These are phyloP conservation scores for Starmerella vitae DNA, from an alignment of 805 yeast genomes.

Conservation along the genomic window DNA sequence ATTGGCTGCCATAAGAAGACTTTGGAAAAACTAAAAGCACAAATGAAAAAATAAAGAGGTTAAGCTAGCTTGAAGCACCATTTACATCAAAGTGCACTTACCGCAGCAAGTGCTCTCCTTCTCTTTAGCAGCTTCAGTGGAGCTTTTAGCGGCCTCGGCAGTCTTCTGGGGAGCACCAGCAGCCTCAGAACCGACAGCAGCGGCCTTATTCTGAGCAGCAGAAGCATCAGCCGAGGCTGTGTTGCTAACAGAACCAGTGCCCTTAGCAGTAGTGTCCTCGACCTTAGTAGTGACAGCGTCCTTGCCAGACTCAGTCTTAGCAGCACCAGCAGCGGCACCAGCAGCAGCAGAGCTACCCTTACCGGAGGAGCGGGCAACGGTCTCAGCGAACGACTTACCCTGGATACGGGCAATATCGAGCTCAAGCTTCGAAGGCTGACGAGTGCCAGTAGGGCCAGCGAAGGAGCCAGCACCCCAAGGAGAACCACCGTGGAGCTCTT, in stretches of 20 bases:
- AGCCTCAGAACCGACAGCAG: conserved; percentile 6
- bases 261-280: conserved; percentile 1
- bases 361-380: conserved; percentile 23
- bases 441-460: conserved; percentile 67
- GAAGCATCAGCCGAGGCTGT: not conserved
- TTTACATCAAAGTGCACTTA: no score
- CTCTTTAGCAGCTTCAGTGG: conserved; percentile 8
- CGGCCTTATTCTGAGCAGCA: conserved; percentile 7
- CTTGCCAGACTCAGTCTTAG: conserved; percentile 3
- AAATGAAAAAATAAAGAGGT: no score
- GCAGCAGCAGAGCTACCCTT: conserved; percentile 3
- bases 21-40: not conserved
- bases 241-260: conserved; percentile 5
- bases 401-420: conserved; percentile 49
- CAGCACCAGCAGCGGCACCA: conserved; percentile 7
- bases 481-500: conserved; percentile 65
- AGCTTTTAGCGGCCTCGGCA: not conserved
- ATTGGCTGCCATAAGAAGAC: no score
- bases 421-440: conserved; percentile 52
- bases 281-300: not conserved
- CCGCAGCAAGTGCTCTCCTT: conserved; percentile 18
- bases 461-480: conserved; percentile 79
- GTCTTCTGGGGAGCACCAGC: conserved; percentile 6
- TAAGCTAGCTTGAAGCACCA: no score
- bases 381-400: conserved; percentile 49